phyloP scores from a whole-genome alignment of 2,329 filamentous ascomycete genomes.

The Xylaria arbuscula region DNA sequence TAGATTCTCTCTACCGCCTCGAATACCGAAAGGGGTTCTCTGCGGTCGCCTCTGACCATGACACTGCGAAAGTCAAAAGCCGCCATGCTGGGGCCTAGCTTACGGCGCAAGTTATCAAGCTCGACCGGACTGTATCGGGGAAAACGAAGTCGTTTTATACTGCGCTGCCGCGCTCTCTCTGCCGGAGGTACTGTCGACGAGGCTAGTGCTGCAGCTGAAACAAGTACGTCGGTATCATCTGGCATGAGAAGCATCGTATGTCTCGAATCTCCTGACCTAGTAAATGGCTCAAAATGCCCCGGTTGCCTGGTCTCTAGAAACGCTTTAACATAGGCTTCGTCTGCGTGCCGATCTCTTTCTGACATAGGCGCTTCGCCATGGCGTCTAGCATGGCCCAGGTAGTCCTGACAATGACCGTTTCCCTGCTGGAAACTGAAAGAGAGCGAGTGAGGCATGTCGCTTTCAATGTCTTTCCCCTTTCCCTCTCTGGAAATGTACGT shows the following conservation, averaged over 20 bases:
- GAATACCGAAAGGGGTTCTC: neutral
- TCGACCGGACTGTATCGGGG: neutral
- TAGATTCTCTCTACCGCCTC: conserved; percentile 29
- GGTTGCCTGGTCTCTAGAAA: conserved; percentile 36
- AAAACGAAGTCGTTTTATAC: conserved; percentile 1
- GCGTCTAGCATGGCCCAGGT: conserved; percentile 29
- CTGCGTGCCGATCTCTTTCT: conserved; percentile 11
- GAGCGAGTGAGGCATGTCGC: neutral
- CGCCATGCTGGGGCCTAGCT: neutral
- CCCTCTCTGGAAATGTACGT: conserved; percentile 13
- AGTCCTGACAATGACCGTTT: neutral
- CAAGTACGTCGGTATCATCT: neutral
- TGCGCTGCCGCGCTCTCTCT: neutral
- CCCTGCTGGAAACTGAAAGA: neutral
- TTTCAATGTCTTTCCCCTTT: neutral
- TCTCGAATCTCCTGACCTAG: neutral
- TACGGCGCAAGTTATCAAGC: neutral
- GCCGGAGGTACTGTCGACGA: neutral
- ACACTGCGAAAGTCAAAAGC: too few relatives aligned
- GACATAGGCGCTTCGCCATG: conserved; percentile 35
- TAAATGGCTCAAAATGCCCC: conserved; percentile 39
- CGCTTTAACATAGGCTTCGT: neutral
- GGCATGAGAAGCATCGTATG: neutral
- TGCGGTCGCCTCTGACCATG: too few relatives aligned
- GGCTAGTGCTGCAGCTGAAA: neutral